Conservation (phyloP, 2,329 filamentous ascomycete genomes). For the Sclerotinia nivalis region DNA sequence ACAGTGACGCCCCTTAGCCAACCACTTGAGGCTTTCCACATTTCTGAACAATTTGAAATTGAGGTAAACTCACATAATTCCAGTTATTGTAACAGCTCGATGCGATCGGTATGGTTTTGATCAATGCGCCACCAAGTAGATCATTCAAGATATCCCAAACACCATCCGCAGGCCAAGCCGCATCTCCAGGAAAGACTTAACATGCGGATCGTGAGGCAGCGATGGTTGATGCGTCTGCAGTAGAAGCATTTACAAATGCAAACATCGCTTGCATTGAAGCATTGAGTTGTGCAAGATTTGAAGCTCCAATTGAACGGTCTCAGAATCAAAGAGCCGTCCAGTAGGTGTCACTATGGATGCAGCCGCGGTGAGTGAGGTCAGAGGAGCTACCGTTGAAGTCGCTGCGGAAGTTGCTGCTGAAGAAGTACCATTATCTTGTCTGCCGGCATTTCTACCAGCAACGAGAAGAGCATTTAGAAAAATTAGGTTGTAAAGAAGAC, state of each 20-base stretch:
- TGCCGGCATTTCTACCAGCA: neutral
- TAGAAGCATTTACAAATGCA: slow-evolving; percentile 7
- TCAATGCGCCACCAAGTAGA: slow-evolving; percentile 46
- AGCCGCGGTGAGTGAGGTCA: neutral
- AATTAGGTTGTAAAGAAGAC: neutral
- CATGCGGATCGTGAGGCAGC: slow-evolving; percentile 18
- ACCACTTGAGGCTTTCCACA: neutral
- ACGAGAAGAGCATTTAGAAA: neutral
- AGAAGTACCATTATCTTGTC: neutral
- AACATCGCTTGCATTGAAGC: slow-evolving; percentile 18
- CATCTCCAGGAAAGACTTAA: slow-evolving; percentile 33
- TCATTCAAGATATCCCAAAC: slow-evolving; percentile 51
- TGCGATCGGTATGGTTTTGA: slow-evolving; percentile 48
- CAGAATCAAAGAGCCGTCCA: slow-evolving; percentile 3
- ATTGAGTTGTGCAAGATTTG: slow-evolving; percentile 10
- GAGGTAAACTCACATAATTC: neutral
- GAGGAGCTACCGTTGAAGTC: neutral
- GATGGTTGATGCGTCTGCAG: slow-evolving; percentile 3
- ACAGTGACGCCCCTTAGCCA: neutral
- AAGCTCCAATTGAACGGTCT: slow-evolving; percentile 1
- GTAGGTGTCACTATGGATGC: neutral
- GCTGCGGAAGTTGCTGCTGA: neutral
- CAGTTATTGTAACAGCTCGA: slow-evolving; percentile 28
- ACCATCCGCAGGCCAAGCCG: slow-evolving; percentile 50
- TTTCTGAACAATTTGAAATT: neutral